These are phyloP conservation scores for Komagataella pastoris DNA, from an alignment of 805 yeast genomes.

Conservation along the genomic window DNA sequence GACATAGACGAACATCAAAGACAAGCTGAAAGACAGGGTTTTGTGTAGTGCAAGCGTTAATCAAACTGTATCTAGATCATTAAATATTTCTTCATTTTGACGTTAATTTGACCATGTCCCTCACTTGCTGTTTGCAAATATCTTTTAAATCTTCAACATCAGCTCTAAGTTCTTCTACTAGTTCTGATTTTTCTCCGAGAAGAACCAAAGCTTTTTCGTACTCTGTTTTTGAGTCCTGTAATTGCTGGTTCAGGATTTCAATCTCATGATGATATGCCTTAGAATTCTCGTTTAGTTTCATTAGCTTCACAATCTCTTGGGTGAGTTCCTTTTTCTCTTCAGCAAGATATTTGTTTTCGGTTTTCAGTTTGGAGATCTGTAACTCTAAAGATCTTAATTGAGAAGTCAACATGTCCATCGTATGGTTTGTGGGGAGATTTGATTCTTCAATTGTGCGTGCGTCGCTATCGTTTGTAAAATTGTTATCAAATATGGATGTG, in stretches of 20 bases:
- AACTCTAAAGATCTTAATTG: conserved; percentile 71
- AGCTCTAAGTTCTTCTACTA: conserved; percentile 71
- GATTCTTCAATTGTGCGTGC: not conserved
- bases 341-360: conserved; percentile 40
- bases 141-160: conserved; percentile 87
- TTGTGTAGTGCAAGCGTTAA: not conserved
- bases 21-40: conserved; percentile 51
- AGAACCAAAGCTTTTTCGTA: conserved; percentile 46
- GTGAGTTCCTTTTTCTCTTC: conserved; percentile 55
- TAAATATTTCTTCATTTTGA: conserved; percentile 19
- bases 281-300: conserved; percentile 35
- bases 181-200: conserved; percentile 81
- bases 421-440: conserved; percentile 38
- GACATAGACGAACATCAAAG: conserved; percentile 72
- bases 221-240: conserved; percentile 24
- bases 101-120: conserved; percentile 56
- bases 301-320: conserved; percentile 46
- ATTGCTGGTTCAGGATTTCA: conserved; percentile 17
- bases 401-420: conserved; percentile 11
- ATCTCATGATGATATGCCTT: conserved; percentile 14
- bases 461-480: not conserved
- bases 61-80: not conserved
- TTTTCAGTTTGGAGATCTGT: conserved; percentile 53
- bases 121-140: conserved; percentile 71
- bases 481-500: not conserved